Percentiles rank a stretch among this genome's conserved stretches.
Conservation (phyloP, 2,329 filamentous ascomycete species). For the Ilyonectria robusta region DNA sequence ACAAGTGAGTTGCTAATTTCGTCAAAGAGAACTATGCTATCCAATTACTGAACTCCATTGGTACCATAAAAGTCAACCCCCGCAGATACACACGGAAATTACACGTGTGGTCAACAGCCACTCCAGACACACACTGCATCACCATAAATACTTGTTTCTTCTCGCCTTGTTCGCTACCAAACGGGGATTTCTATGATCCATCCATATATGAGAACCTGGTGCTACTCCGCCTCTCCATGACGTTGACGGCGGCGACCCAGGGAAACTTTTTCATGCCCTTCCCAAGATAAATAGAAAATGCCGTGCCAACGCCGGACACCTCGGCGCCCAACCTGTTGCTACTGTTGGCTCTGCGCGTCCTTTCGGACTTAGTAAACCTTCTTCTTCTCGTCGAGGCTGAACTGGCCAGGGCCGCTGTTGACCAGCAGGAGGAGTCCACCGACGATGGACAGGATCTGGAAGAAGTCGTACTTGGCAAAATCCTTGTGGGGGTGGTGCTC, state of each 20-base stretch:
- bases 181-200: conserved; percentile 29
- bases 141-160: conserved; percentile 14
- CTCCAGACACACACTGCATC: not conserved
- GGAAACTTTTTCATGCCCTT: conserved; percentile 25
- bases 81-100: not conserved
- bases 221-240: conserved; percentile 14
- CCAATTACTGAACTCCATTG: not conserved
- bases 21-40: not conserved
- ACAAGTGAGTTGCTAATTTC: not conserved
- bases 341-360: conserved; percentile 10
- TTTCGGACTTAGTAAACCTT: conserved; percentile 87
- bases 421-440: conserved; percentile 95
- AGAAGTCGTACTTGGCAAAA: conserved; percentile 99
- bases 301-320: conserved; percentile 25
- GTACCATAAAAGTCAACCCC: not conserved
- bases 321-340: conserved; percentile 15
- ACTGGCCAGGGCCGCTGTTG: conserved; percentile 98
- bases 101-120: not conserved
- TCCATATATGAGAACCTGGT: conserved; percentile 27
- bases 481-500: conserved; percentile 99
- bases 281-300: conserved; percentile 31
- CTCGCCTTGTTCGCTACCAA: conserved; percentile 14
- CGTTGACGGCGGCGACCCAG: conserved; percentile 15
- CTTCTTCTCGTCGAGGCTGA: conserved; percentile 99
- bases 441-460: conserved; percentile 99